Base-by-base conservation (phyloP, 257 asterid species). In the Plantago ovata region DNA sequence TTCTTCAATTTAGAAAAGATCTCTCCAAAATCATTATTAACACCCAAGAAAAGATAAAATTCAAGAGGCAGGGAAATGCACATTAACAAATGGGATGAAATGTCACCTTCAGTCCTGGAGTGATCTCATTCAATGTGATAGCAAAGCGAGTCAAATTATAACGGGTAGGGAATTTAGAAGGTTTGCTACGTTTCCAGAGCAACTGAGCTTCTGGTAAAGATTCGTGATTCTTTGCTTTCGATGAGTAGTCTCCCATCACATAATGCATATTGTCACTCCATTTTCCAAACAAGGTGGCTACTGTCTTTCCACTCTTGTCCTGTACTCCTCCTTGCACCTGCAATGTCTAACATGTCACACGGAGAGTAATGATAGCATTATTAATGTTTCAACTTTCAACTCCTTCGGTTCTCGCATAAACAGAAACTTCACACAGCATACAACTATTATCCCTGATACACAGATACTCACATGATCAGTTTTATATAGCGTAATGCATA, bases 201-300 rank as follows among this genome's bases (percentile, higher is more conserved):
- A 88, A 60, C 62, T 51, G 94, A 49, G 95, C 80, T 69, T 80
- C 90, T 11, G 90, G 66, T 33, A 66, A 43, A 42, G 88, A 64
- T 58, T 84, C 95, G 12, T 71, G 73, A 23, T 80, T 75, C 78
- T 80, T 85, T 62, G 85, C 86, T 75, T 65, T 76, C n/a, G 44
- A 77, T 49, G 79, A 82, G 76, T 46, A 62, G 53, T 91, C 98
- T 67, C 98, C 98, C 58, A 75, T 51, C 38, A 82, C 80, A 58
- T 75, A 92, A 75, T 84, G 82, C 90, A 88, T 74, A 75, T 94
- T 92, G 71, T 92, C 98, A 52, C 88, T 96, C 98, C 98, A 92
- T 71, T 92, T 92, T 20, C 98, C 98, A 33, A 85, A 80, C 71
- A 88, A 55, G 43, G 95, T 83, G 52, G 96, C 95, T 54, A 76